Conservation (phyloP, 164 flowering plant genomes). For the Sedum album region DNA sequence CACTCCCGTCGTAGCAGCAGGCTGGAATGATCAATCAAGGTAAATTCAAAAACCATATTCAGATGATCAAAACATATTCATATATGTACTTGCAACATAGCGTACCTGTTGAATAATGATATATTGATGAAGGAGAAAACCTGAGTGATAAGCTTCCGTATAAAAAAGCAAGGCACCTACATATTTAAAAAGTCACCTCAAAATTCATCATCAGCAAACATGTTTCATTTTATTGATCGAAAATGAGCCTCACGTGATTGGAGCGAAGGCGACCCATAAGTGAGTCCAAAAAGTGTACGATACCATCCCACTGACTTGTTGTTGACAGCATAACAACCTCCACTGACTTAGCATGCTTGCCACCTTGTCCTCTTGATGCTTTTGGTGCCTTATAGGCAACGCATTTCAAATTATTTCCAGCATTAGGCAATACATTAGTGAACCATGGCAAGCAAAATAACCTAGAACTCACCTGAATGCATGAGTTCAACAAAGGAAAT, state of each 20-base stretch:
- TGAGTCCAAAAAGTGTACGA: constrained; percentile 86
- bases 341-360: constrained; percentile 70
- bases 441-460: background rate
- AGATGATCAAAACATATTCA: background rate
- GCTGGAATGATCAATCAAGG: constrained; percentile 25
- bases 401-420: background rate
- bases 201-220: background rate
- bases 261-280: constrained; percentile 57
- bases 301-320: constrained; percentile 84
- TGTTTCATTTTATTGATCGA: background rate
- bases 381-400: constrained; percentile 66
- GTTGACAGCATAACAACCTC: constrained; percentile 44
- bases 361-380: constrained; percentile 47
- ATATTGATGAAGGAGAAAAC: constrained; percentile 95
- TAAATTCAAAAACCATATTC: constrained; percentile 10
- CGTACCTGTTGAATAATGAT: constrained; percentile 84
- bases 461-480: constrained; percentile 62
- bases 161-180: constrained; percentile 90
- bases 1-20: constrained; percentile 94
- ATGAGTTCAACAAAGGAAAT: constrained; percentile 54
- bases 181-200: background rate
- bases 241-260: constrained; percentile 55
- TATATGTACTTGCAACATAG: background rate
- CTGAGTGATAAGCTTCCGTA: constrained; percentile 86
- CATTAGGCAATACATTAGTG: background rate